Evolutionary conservation across 768 basidiomycete genomes (phyloP).

Genomic region (Coprinopsis marcescibilis): DNA sequence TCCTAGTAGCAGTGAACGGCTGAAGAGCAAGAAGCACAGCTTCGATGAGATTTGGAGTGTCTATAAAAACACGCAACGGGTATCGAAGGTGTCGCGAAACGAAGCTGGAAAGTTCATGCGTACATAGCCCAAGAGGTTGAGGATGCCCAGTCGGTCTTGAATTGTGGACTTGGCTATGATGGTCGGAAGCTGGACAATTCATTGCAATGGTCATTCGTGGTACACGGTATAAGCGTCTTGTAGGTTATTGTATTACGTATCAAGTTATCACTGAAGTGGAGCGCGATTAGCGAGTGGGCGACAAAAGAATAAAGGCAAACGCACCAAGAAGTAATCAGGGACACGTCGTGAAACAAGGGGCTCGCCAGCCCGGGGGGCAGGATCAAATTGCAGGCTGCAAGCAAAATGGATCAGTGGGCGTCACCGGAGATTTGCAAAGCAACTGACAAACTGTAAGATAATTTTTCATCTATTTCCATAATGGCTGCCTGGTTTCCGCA

Average conservation of each 20-base stretch:
- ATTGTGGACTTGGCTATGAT: neutral
- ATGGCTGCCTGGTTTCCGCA: slow-evolving; percentile 99
- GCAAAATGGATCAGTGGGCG: too few relatives aligned
- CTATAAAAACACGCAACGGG: too few relatives aligned
- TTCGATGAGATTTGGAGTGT: too few relatives aligned
- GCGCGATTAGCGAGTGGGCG: slow-evolving; percentile 1
- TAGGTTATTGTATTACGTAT: slow-evolving; percentile 27
- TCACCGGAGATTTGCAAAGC: too few relatives aligned
- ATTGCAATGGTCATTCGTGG: slow-evolving; percentile 21
- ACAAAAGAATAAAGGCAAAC: slow-evolving; percentile 20
- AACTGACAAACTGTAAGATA: slow-evolving; percentile 89
- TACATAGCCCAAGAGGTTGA: too few relatives aligned
- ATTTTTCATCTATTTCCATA: slow-evolving; percentile 99
- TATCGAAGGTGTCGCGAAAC: too few relatives aligned
- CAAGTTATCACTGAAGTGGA: slow-evolving; percentile 19
- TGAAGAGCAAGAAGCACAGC: too few relatives aligned
- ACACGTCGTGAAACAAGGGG: slow-evolving; percentile 94
- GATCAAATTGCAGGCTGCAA: slow-evolving; percentile 97
- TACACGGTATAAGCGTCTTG: slow-evolving; percentile 26
- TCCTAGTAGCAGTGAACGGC: too few relatives aligned
- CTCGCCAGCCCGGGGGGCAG: slow-evolving; percentile 97
- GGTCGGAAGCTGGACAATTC: too few relatives aligned
- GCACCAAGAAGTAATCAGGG: slow-evolving; percentile 89
- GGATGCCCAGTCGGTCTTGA: neutral
- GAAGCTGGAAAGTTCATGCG: too few relatives aligned